Conservation (phyloP, 768 basidiomycete species). For the Collybia nuda region DNA sequence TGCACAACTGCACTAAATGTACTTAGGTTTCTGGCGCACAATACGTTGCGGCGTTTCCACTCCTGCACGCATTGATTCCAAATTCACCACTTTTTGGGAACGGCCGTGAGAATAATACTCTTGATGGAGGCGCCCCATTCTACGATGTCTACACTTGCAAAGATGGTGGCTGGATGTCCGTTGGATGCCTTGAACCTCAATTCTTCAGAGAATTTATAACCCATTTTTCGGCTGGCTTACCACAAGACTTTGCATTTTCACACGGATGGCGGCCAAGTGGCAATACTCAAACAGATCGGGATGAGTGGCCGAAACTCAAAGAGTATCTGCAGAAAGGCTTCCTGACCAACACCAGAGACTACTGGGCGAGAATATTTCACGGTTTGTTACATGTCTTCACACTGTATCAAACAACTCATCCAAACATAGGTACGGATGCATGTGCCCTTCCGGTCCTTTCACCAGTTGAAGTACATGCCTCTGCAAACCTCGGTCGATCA, state of each 20-base stretch:
- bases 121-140: conserved; percentile 80
- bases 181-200: conserved; percentile 73
- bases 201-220: conserved; percentile 68
- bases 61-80: conserved; percentile 44
- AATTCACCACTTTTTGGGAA: conserved; percentile 35
- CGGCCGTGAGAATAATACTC: conserved; percentile 53
- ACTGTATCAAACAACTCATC: not conserved
- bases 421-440: conserved; percentile 59
- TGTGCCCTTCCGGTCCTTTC: conserved; percentile 71
- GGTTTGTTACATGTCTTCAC: conserved; percentile 37
- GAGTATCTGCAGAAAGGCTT: conserved; percentile 69
- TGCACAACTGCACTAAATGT: conserved; percentile 1
- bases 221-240: conserved; percentile 50
- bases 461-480: conserved; percentile 55
- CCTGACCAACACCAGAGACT: conserved; percentile 54
- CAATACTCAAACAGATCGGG: conserved; percentile 41
- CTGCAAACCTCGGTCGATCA: conserved; percentile 32
- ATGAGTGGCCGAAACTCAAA: conserved; percentile 57
- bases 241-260: conserved; percentile 37
- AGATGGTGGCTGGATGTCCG: conserved; percentile 73
- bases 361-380: conserved; percentile 69
- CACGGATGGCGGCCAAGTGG: conserved; percentile 57
- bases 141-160: conserved; percentile 74
- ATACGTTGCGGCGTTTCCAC: conserved; percentile 73
- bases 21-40: conserved; percentile 76